Conservation (phyloP, 208 protist species). For the Angomonas ambiguus region DNA sequence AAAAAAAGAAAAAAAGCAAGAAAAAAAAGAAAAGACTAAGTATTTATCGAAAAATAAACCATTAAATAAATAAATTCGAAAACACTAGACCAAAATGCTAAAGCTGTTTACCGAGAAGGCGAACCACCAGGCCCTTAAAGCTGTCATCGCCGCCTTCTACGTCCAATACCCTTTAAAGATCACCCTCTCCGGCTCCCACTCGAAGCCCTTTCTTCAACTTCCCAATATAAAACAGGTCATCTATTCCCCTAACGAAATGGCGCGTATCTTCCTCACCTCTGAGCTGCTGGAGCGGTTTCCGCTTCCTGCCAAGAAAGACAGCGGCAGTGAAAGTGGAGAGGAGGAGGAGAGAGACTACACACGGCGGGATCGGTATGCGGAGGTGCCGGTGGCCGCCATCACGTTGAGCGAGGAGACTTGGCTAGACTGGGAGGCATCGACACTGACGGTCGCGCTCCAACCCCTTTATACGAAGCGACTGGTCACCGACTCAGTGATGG, state of each 20-base stretch:
- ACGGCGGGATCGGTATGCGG: neutral
- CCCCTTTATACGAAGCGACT: slow-evolving; percentile 71
- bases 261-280: slow-evolving; percentile 25
- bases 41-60: slow-evolving; percentile 7
- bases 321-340: neutral
- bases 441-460: slow-evolving; percentile 50
- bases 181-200: slow-evolving; percentile 57
- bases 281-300: neutral
- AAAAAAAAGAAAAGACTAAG: neutral
- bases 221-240: slow-evolving; percentile 21
- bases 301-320: neutral
- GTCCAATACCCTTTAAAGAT: slow-evolving; percentile 55
- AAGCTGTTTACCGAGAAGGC: slow-evolving; percentile 84
- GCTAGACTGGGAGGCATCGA: slow-evolving; percentile 79
- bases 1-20: neutral
- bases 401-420: slow-evolving; percentile 68
- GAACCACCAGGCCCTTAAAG: slow-evolving; percentile 86
- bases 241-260: slow-evolving; percentile 70
- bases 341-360: slow-evolving; percentile 1
- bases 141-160: slow-evolving; percentile 56
- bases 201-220: slow-evolving; percentile 51
- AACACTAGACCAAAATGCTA: too few relatives aligned
- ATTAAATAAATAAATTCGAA: slow-evolving; percentile 12
- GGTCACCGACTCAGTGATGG: slow-evolving; percentile 39
- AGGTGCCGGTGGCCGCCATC: slow-evolving; percentile 5